Conservation (phyloP, 495 filamentous ascomycete genomes). For the Penicillium coffeae region DNA sequence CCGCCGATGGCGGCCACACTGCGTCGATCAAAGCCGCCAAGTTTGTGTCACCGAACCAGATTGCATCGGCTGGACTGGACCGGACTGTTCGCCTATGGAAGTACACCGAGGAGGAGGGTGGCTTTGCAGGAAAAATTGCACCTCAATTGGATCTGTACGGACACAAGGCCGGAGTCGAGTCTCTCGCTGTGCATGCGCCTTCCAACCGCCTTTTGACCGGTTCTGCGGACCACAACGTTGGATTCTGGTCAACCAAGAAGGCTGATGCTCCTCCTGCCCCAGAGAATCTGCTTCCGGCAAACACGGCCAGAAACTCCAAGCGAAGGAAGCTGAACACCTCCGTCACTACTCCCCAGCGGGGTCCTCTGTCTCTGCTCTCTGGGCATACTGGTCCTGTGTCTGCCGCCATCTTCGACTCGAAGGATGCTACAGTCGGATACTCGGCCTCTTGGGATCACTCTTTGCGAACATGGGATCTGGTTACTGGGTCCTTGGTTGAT, state of each 20-base stretch:
- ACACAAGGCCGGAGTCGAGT: slow-evolving; percentile 71
- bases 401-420: slow-evolving; percentile 74
- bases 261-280: slow-evolving; percentile 67
- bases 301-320: slow-evolving; percentile 58
- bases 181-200: slow-evolving; percentile 69
- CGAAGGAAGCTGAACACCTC: slow-evolving; percentile 69
- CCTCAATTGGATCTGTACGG: slow-evolving; percentile 83
- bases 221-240: slow-evolving; percentile 72
- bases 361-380: slow-evolving; percentile 68
- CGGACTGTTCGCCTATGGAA: slow-evolving; percentile 83
- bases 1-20: slow-evolving; percentile 64
- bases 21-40: slow-evolving; percentile 74
- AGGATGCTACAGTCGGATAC: slow-evolving; percentile 84
- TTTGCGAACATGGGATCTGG: slow-evolving; percentile 84
- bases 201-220: slow-evolving; percentile 78
- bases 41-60: slow-evolving; percentile 69
- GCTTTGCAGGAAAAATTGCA: slow-evolving; percentile 57
- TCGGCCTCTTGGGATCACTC: slow-evolving; percentile 85
- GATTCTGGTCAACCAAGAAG: slow-evolving; percentile 79
- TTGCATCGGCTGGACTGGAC: slow-evolving; percentile 80
- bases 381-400: slow-evolving; percentile 70
- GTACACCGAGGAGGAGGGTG: slow-evolving; percentile 63
- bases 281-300: slow-evolving; percentile 58
- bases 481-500: slow-evolving; percentile 68
- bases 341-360: slow-evolving; percentile 64